Evolutionary conservation across 106 monocot species (phyloP).

Genomic region (Ottelia alismoides): DNA sequence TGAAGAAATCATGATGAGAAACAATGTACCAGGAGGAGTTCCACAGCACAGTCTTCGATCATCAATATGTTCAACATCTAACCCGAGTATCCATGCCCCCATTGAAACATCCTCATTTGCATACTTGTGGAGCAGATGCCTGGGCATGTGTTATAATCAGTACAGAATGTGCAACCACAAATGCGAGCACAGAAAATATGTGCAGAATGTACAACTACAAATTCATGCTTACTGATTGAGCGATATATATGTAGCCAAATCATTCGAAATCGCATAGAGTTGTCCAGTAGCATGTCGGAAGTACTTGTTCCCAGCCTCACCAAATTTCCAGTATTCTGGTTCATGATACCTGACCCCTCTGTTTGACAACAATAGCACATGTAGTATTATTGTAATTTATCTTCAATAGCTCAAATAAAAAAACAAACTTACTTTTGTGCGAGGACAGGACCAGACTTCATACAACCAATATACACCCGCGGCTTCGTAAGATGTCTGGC

Average conservation of each 20-base stretch:
- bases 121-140: constrained; percentile 43
- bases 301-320: constrained; percentile 44
- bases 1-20: too few species aligned
- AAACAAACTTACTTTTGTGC: constrained; percentile 68
- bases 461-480: constrained; percentile 86
- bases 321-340: constrained; percentile 51
- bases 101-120: constrained; percentile 51
- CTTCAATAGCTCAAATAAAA: neutral
- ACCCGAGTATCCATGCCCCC: constrained; percentile 41
- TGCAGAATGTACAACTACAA: neutral
- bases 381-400: neutral
- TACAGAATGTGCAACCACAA: neutral
- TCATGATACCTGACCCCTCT: constrained; percentile 68
- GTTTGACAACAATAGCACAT: neutral
- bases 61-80: constrained; percentile 45
- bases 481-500: constrained; percentile 64
- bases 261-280: constrained; percentile 41
- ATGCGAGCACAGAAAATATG: neutral
- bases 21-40: constrained; percentile 31
- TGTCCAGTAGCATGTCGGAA: constrained; percentile 55
- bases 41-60: constrained; percentile 42
- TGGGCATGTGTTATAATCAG: neutral
- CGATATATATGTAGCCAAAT: constrained; percentile 44
- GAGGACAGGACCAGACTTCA: constrained; percentile 97
- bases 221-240: constrained; percentile 30